Conservation (phyloP, 768 basidiomycete genomes). For the Candolleomyces aberdarensis region DNA sequence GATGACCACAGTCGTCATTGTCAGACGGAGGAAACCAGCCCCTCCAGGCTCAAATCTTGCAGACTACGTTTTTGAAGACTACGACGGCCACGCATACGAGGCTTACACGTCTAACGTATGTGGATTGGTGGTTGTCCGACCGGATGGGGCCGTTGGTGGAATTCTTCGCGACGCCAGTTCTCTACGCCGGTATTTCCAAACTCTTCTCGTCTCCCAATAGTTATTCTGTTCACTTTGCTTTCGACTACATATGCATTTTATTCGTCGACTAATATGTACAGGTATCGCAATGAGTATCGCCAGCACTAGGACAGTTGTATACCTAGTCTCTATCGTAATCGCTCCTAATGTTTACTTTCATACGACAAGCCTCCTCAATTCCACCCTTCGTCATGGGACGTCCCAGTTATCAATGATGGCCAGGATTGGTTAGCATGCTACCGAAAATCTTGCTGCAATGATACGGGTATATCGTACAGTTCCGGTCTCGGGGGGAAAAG, state of each 20-base stretch:
- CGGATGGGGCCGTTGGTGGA: slow-evolving; percentile 27
- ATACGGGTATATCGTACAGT: too few species aligned
- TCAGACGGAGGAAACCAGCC: slow-evolving; percentile 1
- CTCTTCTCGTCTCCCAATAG: not conserved
- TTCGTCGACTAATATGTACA: not conserved
- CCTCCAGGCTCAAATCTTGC: not conserved
- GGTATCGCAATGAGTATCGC: too few species aligned
- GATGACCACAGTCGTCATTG: slow-evolving; percentile 16
- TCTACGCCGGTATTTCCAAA: slow-evolving; percentile 5
- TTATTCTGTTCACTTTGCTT: not conserved
- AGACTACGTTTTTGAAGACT: slow-evolving; percentile 20
- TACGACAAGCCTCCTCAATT: too few species aligned
- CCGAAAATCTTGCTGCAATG: too few species aligned
- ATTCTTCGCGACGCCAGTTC: slow-evolving; percentile 1
- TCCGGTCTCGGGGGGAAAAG: too few species aligned
- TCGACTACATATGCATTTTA: not conserved
- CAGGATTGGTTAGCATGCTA: too few species aligned
- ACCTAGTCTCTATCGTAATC: not conserved
- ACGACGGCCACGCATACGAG: slow-evolving; percentile 22
- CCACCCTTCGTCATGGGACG: too few species aligned
- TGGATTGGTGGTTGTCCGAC: slow-evolving; percentile 44
- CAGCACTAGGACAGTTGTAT: too few species aligned
- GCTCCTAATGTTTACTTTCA: too few species aligned
- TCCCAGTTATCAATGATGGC: too few species aligned
- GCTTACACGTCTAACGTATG: slow-evolving; percentile 42